Base-by-base conservation (phyloP, 495 filamentous ascomycete genomes). In the Penicillium longicatenatum region DNA sequence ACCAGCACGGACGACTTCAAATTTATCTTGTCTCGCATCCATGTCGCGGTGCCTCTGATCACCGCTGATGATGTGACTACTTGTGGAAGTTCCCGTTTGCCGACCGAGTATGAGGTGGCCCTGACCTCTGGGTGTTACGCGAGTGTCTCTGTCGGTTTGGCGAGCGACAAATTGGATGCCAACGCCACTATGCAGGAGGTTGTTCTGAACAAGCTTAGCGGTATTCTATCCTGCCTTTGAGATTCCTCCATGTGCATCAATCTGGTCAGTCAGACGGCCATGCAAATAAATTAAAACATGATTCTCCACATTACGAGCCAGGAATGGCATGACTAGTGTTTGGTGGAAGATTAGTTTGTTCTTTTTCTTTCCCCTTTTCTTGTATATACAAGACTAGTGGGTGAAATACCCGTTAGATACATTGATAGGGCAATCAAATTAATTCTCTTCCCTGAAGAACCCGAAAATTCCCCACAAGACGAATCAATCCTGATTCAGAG, bases 61-160 rank as follows among this genome's bases (percentile, higher is more conserved):
- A 82, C 81, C n/a, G 66, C 62, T 0, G 68, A 66, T 6, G 87
- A 90, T 64, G 80, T 83, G 4, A 62, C 72, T 39, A 82, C 74
- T 5, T 90, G 87, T 61, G 83, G 81, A 2, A 72, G 55, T 20
- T 72, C 68, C 5, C 70, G 85, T 12, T 68, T 89, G 58, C 86
- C 87, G 10, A 85, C 75, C 6, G 87, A 89, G 69, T 64, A 64
- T 0, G 67, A 65, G 16, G 80, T 88, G 0, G 70, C 82, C 0
- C 54, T 63, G 12, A 71, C 66, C 6, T 71, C 70, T 5, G 82
- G 80, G 0, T 89, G 87, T 65, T 84, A 75, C 68, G 82, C 78
- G 6, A 84, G 81, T 59, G 73, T 90, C n/a, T 88, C 86, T 53
- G 82, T 88, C 2, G 86, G 85, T 3, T 62, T 79, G 56, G 79